Percentiles rank a stretch among this genome's conserved stretches.
Conservation (phyloP, 2,329 filamentous ascomycete species). For the Chaetomium olivaceum region DNA sequence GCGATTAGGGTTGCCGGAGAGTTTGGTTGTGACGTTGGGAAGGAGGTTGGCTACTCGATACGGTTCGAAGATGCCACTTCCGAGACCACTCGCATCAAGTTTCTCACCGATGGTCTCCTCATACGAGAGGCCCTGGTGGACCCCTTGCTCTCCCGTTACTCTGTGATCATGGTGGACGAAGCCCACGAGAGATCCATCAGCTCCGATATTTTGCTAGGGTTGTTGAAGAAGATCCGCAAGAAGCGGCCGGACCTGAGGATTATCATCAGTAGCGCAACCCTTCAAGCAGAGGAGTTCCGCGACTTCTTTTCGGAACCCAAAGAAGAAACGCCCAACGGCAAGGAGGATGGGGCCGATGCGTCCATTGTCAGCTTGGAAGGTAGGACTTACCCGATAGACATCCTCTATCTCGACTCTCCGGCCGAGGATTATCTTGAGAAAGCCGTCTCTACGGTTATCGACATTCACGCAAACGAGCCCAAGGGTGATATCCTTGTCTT, state of each 20-base stretch:
- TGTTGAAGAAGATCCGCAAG: conserved; percentile 86
- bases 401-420: conserved; percentile 75
- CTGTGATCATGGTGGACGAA: conserved; percentile 96
- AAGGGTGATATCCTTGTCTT: conserved; percentile 90
- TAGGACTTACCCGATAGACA: conserved; percentile 83
- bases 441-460: conserved; percentile 78
- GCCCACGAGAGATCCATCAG: conserved; percentile 92
- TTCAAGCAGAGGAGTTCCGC: conserved; percentile 85
- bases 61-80: conserved; percentile 91
- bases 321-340: conserved; percentile 39
- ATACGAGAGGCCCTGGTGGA: conserved; percentile 92
- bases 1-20: conserved; percentile 88
- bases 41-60: conserved; percentile 92
- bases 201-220: conserved; percentile 84
- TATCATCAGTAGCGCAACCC: conserved; percentile 88
- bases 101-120: conserved; percentile 89
- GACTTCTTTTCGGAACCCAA: conserved; percentile 64
- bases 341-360: conserved; percentile 42
- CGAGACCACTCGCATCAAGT: conserved; percentile 83
- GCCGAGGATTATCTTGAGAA: conserved; percentile 84
- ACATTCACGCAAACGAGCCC: conserved; percentile 79
- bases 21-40: conserved; percentile 79
- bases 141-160: conserved; percentile 85
- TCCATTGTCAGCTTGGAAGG: conserved; percentile 84
- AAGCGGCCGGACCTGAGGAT: conserved; percentile 80